Evolutionary conservation across 2,329 filamentous ascomycete species (phyloP).

Genomic region (Geoglossum cookeanum): DNA sequence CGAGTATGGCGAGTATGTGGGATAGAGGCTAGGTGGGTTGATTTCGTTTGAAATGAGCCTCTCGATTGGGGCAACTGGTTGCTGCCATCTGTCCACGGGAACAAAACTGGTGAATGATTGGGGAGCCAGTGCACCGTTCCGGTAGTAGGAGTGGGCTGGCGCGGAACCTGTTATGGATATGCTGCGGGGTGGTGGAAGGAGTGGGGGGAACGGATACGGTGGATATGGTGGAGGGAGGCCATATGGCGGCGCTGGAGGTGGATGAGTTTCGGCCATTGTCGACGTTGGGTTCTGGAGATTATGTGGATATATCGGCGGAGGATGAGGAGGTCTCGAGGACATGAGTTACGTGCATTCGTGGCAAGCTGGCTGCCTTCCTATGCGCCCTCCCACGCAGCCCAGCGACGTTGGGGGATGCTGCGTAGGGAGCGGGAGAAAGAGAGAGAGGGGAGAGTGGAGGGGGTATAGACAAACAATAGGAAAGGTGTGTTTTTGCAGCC

Average conservation of each 20-base stretch:
- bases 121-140: neutral
- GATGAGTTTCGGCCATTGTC: neutral
- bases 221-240: neutral
- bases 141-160: neutral
- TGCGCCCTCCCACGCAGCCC: slow-evolving; percentile 1
- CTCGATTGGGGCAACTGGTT: neutral
- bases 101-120: neutral
- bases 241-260: neutral
- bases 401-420: neutral
- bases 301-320: slow-evolving; percentile 4
- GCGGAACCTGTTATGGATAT: slow-evolving; percentile 3
- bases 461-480: neutral
- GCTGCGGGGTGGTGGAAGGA: neutral
- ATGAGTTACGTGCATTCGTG: slow-evolving; percentile 5
- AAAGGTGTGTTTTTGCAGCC: neutral
- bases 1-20: slow-evolving; percentile 1
- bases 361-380: slow-evolving; percentile 1
- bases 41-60: neutral
- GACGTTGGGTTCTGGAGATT: neutral
- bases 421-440: neutral
- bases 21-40: neutral
- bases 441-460: neutral
- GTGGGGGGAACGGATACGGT: slow-evolving; percentile 2
- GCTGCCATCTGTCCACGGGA: neutral
- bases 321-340: slow-evolving; percentile 6